Conservation (phyloP, 129 eudicot species). For the Chrysanthemum seticuspe region DNA sequence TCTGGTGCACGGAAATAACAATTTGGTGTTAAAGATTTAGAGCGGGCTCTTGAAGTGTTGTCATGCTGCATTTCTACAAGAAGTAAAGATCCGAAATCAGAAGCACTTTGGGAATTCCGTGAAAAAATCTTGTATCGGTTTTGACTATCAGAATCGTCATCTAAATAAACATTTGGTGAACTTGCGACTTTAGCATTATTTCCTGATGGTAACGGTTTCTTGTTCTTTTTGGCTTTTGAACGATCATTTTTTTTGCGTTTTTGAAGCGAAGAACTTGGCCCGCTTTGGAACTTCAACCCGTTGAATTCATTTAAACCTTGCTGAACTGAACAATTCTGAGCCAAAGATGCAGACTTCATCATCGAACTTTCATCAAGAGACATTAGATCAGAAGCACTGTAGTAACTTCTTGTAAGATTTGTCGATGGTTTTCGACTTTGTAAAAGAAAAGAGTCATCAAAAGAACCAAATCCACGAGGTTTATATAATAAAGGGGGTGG, state of each 20-base stretch:
- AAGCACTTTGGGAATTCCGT: constrained; percentile 36
- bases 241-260: constrained; percentile 19
- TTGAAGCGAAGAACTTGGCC: constrained; percentile 20
- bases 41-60: constrained; percentile 21
- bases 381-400: constrained; percentile 29
- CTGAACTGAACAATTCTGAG: constrained; percentile 5
- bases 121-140: constrained; percentile 13
- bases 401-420: constrained; percentile 24
- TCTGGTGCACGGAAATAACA: constrained; percentile 18
- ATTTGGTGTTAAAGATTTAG: constrained; percentile 30
- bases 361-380: constrained; percentile 15
- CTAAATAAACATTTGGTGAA: not conserved
- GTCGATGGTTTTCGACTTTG: constrained; percentile 7
- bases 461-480: constrained; percentile 9
- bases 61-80: constrained; percentile 25
- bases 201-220: constrained; percentile 19
- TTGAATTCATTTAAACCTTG: constrained; percentile 37
- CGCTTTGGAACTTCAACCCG: constrained; percentile 31
- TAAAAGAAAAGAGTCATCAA: constrained; percentile 25
- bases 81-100: constrained; percentile 27
- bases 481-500: constrained; percentile 8
- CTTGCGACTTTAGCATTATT: not conserved
- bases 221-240: constrained; percentile 23
- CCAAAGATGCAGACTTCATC: constrained; percentile 22
- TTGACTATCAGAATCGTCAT: constrained; percentile 19